Evolutionary conservation across 1,284 basidiomycete genomes (phyloP).

Genomic region (Apiotrichum porosum): DNA sequence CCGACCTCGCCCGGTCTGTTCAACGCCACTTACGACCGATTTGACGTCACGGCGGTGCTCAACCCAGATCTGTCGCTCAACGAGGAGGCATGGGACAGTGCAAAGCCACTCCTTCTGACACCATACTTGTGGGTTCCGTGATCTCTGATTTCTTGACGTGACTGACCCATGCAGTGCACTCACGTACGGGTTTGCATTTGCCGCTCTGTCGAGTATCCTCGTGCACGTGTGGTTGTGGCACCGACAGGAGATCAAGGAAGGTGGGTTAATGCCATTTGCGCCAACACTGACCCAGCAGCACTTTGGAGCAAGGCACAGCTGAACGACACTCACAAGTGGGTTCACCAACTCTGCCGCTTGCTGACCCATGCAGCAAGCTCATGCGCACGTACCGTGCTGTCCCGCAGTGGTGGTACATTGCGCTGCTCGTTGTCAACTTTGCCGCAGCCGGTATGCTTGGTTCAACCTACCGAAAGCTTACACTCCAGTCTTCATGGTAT

Average conservation of each 20-base stretch:
- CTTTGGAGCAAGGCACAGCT: slow-evolving; percentile 38
- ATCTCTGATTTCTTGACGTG: too few species aligned
- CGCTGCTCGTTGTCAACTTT: slow-evolving; percentile 40
- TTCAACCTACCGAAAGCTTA: neutral
- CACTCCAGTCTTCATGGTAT: slow-evolving; percentile 48
- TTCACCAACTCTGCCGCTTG: too few species aligned
- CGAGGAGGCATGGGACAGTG: slow-evolving; percentile 44
- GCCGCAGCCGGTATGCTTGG: slow-evolving; percentile 36
- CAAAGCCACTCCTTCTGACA: slow-evolving; percentile 50
- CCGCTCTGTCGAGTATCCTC: slow-evolving; percentile 51
- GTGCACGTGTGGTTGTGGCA: slow-evolving; percentile 54
- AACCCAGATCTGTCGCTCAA: slow-evolving; percentile 50
- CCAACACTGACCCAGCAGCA: slow-evolving; percentile 27
- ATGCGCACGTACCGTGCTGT: slow-evolving; percentile 45
- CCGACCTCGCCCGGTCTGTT: slow-evolving; percentile 44
- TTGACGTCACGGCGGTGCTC: slow-evolving; percentile 47
- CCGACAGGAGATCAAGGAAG: slow-evolving; percentile 50
- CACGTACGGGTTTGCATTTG: slow-evolving; percentile 50
- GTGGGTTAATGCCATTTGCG: slow-evolving; percentile 11
- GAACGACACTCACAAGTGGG: slow-evolving; percentile 47
- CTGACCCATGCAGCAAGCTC: slow-evolving; percentile 40
- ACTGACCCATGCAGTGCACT: slow-evolving; percentile 27
- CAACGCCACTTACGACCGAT: slow-evolving; percentile 41
- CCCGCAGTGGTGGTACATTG: slow-evolving; percentile 46
- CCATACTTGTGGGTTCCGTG: slow-evolving; percentile 49